Evolutionary conservation across 257 asterid species (phyloP).

Genomic region (Osmanthus fragrans): DNA sequence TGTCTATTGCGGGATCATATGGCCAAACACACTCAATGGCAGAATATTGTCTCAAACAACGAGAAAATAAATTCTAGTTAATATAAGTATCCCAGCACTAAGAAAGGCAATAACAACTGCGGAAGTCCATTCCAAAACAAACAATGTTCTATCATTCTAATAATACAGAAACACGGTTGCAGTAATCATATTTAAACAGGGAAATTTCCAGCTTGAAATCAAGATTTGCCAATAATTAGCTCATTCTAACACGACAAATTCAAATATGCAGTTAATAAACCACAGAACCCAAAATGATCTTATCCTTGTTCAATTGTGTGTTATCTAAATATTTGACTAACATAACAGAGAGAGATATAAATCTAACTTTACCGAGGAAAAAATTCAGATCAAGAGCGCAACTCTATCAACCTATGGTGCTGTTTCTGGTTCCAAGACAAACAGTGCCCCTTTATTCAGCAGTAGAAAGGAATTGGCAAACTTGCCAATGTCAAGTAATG

Average conservation of each 20-base stretch:
- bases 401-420: not conserved
- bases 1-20: not conserved
- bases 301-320: not conserved
- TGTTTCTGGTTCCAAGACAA: not conserved
- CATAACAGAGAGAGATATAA: not conserved
- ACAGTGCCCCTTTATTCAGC: not conserved
- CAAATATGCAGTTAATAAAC: not conserved
- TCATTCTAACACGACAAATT: too few species aligned
- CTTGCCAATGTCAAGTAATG: not conserved
- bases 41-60: not conserved
- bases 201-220: not conserved
- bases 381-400: not conserved
- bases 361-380: not conserved
- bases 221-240: not conserved
- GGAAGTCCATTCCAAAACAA: not conserved
- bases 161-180: not conserved
- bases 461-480: not conserved
- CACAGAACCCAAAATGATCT: not conserved
- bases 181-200: not conserved
- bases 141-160: not conserved
- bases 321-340: not conserved
- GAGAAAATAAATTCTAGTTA: not conserved
- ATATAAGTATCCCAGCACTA: not conserved
- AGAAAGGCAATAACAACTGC: not conserved
- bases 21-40: not conserved